Base-by-base conservation (phyloP, 441 rosid species). In the Eruca vesicaria region DNA sequence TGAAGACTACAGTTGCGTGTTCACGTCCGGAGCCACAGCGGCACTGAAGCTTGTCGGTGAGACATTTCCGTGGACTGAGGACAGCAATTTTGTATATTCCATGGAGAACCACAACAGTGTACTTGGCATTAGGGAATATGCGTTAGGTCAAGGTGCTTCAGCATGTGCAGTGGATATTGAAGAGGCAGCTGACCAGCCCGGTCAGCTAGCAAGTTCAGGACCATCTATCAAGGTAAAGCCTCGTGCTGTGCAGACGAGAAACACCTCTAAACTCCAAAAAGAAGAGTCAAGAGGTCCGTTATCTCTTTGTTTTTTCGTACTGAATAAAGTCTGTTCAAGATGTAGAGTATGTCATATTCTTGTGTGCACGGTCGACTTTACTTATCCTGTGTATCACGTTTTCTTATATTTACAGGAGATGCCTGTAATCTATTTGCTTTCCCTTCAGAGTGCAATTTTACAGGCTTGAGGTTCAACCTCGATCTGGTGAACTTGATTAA, bases 81-180 rank as follows among this genome's bases (percentile, higher is more conserved):
- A 71, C 43, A 89, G 98, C 82, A 76, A 75, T 70, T 95, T 85
- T 81, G 80, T 89, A 89, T 91, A 95, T 76, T 84, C 98, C 9
- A 87, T 85, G 90, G 99, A 93, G 83, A 95, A 95, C 78, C 98
- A 95, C 81, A 95, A 95, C 71, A 95, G 99, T 57, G 99, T 93
- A 58, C 96, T 93, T 75, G 99, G 99, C 73, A 91, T 95, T 62
- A 87, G 99, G 86, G 98, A 95, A 97, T 95, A 95, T 91, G 98
- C 98, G 77, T 92, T 95, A 63, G 78, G 76, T 71, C 82, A 82
- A 82, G 98, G 98, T 62, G 92, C 92, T 80, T 85, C 93, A 72
- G 92, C 92, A 43, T 83, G 87, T 85, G 97, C 97, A 21, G 81
- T 90, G 55, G 97, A 95, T 81, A 72, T 91, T 73, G 90, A 85